Evolutionary conservation across 2,329 filamentous ascomycete species (phyloP).

Genomic region (Triangularia setosa): DNA sequence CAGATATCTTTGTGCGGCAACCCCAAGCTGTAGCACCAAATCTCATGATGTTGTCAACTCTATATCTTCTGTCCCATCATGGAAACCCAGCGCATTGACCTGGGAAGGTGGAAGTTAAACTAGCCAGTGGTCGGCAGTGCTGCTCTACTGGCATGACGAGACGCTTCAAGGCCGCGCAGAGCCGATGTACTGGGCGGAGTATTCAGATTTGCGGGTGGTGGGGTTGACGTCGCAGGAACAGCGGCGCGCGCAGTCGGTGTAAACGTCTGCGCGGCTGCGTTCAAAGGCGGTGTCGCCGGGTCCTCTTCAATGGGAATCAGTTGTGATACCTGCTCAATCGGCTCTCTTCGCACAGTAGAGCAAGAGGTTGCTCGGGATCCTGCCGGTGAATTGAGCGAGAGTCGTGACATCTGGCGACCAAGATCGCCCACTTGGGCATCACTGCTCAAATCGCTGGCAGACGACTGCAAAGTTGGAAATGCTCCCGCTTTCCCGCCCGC

Average conservation of each 20-base stretch:
- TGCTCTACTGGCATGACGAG: slow-evolving; percentile 11
- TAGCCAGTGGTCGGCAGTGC: slow-evolving; percentile 12
- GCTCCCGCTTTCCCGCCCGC: not conserved
- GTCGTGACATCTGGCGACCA: not conserved
- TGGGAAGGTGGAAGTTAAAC: slow-evolving; percentile 14
- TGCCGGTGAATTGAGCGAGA: not conserved
- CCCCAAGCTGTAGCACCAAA: not conserved
- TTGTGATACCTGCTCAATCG: not conserved
- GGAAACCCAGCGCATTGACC: not conserved
- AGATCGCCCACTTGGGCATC: not conserved
- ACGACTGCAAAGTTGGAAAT: not conserved
- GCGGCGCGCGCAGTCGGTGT: not conserved
- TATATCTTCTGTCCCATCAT: not conserved
- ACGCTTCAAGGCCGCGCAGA: slow-evolving; percentile 17
- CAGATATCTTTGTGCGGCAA: not conserved
- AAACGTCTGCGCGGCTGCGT: not conserved
- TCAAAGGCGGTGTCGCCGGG: not conserved
- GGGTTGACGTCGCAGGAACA: not conserved
- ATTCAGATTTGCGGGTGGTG: not conserved
- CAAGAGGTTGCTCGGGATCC: not conserved
- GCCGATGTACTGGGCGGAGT: not conserved
- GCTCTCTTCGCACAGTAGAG: not conserved
- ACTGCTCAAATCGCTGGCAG: not conserved
- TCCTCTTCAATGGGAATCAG: not conserved
- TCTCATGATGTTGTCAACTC: not conserved